Evolutionary conservation across 1,284 basidiomycete species (phyloP), one percentile per base, ranked within the genome.

Genomic region (Leccinum fuscescens): DNA sequence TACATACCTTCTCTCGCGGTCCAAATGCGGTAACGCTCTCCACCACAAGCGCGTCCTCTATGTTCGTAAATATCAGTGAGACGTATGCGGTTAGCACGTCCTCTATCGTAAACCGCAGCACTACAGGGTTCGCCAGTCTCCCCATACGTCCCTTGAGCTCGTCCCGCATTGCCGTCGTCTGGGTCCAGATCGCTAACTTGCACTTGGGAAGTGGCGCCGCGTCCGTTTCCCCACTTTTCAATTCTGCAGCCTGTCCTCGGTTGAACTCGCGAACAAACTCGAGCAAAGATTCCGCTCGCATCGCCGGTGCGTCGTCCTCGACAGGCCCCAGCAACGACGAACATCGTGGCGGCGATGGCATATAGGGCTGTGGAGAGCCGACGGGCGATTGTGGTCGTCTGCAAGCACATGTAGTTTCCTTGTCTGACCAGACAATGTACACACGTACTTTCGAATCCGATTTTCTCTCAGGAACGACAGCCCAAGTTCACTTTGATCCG

Each of bases 1-100:
- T 6, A 3, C 79, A 57, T 65, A 86, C 89, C 76, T 78, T 80
- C 75, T 91, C 89, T 66, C 88, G 77, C 17, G 89, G 84, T 4
- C 85, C 88, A 68, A 90, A 87, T 11, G 79, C 81, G 22, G 83
- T 79, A 39, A 86, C 78, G 61, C 79, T 86, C 69, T 88, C 86
- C 37, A 86, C 79, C 15, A 81, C 62, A 24, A 88, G 73, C 11
- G 70, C 65, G 24, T 76, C 75, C 17, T 72, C 70, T 17, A 62
- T 2, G 17, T 55, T 62, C 8, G 63, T 66, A 56, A 75, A 74
- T 49, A 76, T 79, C 49, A 86, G 68, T 1, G 79, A 81, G 48
- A 88, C 67, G 74, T 85, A 89, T 55, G 83, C 80, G 2, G 77
- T 81, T 55, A 88, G 72, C 55, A 89, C 83, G 67, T 89, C 85